Percentiles rank a stretch among this genome's conserved stretches.
Conservation (phyloP, 1,139 yeast species). For the Komagataea norvegica region DNA sequence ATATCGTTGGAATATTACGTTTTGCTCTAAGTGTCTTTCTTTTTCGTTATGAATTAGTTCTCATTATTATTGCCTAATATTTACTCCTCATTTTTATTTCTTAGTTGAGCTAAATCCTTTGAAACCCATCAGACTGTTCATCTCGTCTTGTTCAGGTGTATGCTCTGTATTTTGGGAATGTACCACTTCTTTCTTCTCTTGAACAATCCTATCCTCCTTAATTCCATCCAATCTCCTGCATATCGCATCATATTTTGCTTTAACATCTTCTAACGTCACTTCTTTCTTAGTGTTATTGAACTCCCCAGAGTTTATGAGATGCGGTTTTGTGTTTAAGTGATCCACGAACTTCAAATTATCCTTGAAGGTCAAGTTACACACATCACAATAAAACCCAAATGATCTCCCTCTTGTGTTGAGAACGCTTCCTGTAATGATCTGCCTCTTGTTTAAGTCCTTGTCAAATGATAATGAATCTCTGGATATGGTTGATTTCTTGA, state of each 20-base stretch:
- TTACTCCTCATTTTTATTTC: constrained; percentile 21
- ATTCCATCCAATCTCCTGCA: constrained; percentile 22
- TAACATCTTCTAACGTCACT: constrained; percentile 34
- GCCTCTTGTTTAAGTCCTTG: constrained; percentile 40
- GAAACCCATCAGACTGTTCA: constrained; percentile 58
- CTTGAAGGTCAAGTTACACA: constrained; percentile 73
- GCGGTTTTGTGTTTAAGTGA: constrained; percentile 74
- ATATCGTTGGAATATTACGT: not conserved
- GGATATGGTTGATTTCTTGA: constrained; percentile 15
- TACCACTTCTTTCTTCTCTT: constrained; percentile 25
- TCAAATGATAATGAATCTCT: constrained; percentile 34
- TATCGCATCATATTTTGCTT: constrained; percentile 23
- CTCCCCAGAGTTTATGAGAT: constrained; percentile 37
- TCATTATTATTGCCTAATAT: not conserved
- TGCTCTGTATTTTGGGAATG: constrained; percentile 19
- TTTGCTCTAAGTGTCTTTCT: no score
- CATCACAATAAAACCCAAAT: constrained; percentile 78
- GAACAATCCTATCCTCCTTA: constrained; percentile 33
- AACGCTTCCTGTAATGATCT: constrained; percentile 38
- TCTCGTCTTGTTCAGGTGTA: constrained; percentile 27
- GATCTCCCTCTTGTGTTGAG: constrained; percentile 53
- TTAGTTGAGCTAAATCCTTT: constrained; percentile 40
- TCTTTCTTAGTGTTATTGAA: constrained; percentile 30
- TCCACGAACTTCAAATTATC: constrained; percentile 79
- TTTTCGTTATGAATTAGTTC: not conserved